Evolutionary conservation across 352 stramenopile species (phyloP).

Genomic region (Phytophthora foliorum): DNA sequence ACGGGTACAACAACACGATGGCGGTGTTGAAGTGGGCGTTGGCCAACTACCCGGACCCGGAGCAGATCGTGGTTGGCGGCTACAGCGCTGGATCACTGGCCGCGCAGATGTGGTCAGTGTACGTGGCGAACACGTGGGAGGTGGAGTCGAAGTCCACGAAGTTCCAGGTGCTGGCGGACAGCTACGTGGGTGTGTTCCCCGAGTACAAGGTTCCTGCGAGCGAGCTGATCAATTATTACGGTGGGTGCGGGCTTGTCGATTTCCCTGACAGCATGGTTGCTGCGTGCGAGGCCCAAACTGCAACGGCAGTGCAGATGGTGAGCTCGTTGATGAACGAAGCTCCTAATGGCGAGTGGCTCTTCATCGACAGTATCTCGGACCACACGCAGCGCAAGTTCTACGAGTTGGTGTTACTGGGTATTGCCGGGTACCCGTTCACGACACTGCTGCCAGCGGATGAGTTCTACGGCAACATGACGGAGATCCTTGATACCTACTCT

Average conservation of each 20-base stretch:
- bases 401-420: slow-evolving; percentile 44
- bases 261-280: slow-evolving; percentile 41
- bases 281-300: slow-evolving; percentile 39
- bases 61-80: slow-evolving; percentile 56
- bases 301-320: slow-evolving; percentile 42
- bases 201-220: slow-evolving; percentile 33
- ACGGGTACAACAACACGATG: slow-evolving; percentile 69
- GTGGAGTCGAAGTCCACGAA: slow-evolving; percentile 50
- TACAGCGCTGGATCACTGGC: slow-evolving; percentile 63
- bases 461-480: slow-evolving; percentile 43
- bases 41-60: slow-evolving; percentile 60
- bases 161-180: slow-evolving; percentile 58
- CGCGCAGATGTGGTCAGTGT: slow-evolving; percentile 46
- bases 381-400: slow-evolving; percentile 59
- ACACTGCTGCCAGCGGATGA: slow-evolving; percentile 37
- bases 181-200: slow-evolving; percentile 60
- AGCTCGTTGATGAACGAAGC: slow-evolving; percentile 38
- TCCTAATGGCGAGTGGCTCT: slow-evolving; percentile 46
- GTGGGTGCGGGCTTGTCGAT: slow-evolving; percentile 37
- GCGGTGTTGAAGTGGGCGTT: slow-evolving; percentile 63
- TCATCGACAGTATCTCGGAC: slow-evolving; percentile 56
- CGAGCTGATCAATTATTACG: slow-evolving; percentile 52
- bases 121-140: slow-evolving; percentile 56
- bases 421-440: slow-evolving; percentile 51
- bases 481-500: slow-evolving; percentile 38